Evolutionary conservation across 371 early-diverging fungal genomes (phyloP).

Genomic region (Circinella minor): DNA sequence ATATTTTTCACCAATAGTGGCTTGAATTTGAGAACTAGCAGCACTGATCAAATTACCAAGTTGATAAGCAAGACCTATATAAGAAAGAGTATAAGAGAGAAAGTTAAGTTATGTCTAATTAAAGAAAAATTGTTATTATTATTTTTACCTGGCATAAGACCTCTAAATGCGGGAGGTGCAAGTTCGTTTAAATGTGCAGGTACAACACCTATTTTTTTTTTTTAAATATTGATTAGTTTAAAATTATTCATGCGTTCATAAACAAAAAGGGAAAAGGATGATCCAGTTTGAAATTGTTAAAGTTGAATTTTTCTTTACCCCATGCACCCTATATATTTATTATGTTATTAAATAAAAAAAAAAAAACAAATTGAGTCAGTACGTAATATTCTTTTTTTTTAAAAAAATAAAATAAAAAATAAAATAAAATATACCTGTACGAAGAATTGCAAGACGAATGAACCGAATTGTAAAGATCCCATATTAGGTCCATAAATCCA

Average conservation of each 20-base stretch:
- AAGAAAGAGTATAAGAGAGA: no score
- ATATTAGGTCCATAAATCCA: conserved; percentile 63
- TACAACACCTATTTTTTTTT: conserved; percentile 43
- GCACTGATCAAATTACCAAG: conserved; percentile 72
- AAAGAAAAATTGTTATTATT: not conserved
- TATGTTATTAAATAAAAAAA: not conserved
- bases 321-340: not conserved
- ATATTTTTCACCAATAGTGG: conserved; percentile 61
- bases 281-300: not conserved
- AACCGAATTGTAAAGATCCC: conserved; percentile 54
- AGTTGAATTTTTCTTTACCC: not conserved
- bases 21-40: conserved; percentile 71
- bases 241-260: no score
- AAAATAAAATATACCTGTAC: conserved; percentile 38
- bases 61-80: conserved; percentile 63
- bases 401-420: not conserved
- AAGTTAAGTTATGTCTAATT: not conserved
- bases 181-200: conserved; percentile 75
- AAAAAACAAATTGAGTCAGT: not conserved
- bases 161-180: conserved; percentile 67
- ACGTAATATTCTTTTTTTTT: not conserved
- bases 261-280: no score
- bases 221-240: no score
- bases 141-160: conserved; percentile 59
- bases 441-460: conserved; percentile 69